phyloP scores from a whole-genome alignment of 2,329 filamentous ascomycete genomes.

The Fusarium pseudoanthophilum region DNA sequence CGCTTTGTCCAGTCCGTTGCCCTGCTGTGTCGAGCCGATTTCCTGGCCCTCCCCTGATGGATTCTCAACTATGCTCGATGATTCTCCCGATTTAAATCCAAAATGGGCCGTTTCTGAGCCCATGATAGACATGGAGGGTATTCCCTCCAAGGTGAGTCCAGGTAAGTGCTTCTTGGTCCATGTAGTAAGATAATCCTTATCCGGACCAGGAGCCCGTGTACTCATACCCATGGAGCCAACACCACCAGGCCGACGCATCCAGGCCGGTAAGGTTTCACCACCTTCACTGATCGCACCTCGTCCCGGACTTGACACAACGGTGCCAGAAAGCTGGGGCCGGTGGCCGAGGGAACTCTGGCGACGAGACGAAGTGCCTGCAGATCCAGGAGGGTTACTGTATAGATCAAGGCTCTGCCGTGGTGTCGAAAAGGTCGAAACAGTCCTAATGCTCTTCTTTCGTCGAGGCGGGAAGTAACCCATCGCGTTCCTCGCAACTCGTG shows the following conservation, averaged over 20 bases:
- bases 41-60: conserved; percentile 61
- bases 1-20: conserved; percentile 78
- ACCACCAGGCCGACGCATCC: conserved; percentile 86
- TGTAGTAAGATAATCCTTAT: conserved; percentile 83
- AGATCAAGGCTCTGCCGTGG: conserved; percentile 74
- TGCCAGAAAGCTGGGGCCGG: conserved; percentile 49
- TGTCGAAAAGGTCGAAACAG: conserved; percentile 73
- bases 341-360: conserved; percentile 56
- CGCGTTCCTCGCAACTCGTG: conserved; percentile 79
- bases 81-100: conserved; percentile 57
- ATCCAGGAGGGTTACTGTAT: conserved; percentile 56
- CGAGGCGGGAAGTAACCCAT: conserved; percentile 93
- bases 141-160: conserved; percentile 74
- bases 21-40: conserved; percentile 56
- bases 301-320: conserved; percentile 51
- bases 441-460: conserved; percentile 82
- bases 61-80: conserved; percentile 61
- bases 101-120: conserved; percentile 69
- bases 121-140: conserved; percentile 74
- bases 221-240: conserved; percentile 83
- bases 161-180: conserved; percentile 88
- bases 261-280: conserved; percentile 59
- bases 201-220: conserved; percentile 81
- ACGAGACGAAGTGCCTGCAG: conserved; percentile 52
- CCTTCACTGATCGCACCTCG: conserved; percentile 51